phyloP scores from a whole-genome alignment of 352 stramenopile species.

The Globisporangium yorkense region DNA sequence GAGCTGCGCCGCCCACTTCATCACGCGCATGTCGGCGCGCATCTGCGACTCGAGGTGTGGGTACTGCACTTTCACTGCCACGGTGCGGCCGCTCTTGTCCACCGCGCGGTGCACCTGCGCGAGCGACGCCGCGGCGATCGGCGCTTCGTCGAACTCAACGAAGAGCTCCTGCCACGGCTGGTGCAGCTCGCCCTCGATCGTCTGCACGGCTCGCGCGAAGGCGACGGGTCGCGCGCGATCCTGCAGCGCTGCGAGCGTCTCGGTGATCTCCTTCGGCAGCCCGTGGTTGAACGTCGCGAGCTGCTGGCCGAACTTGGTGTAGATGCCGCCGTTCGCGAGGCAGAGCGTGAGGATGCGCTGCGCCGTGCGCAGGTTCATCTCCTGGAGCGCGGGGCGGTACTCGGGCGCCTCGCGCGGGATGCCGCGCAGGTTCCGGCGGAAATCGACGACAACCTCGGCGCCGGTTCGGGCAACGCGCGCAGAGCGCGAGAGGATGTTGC shows the following conservation, averaged over 20 bases:
- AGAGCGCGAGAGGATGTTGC: constrained; percentile 58
- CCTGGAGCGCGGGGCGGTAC: constrained; percentile 54
- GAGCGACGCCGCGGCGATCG: constrained; percentile 94
- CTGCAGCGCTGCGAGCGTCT: constrained; percentile 88
- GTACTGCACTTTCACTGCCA: constrained; percentile 98
- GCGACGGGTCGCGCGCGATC: constrained; percentile 84
- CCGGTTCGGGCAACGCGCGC: constrained; percentile 46
- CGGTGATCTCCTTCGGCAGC: constrained; percentile 92
- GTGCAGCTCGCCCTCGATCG: constrained; percentile 59
- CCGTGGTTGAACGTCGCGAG: constrained; percentile 96
- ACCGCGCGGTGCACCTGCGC: constrained; percentile 95
- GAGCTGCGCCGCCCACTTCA: constrained; percentile 45
- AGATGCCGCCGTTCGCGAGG: constrained; percentile 92
- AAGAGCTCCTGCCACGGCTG: constrained; percentile 85
- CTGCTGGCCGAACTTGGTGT: constrained; percentile 98
- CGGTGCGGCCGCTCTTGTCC: constrained; percentile 74
- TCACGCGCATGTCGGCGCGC: constrained; percentile 63
- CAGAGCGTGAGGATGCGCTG: constrained; percentile 88
- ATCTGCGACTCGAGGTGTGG: constrained; percentile 79
- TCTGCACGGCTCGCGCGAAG: constrained; percentile 39
- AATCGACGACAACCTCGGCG: constrained; percentile 46
- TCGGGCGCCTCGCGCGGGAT: constrained; percentile 31
- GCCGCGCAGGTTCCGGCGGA: constrained; percentile 39
- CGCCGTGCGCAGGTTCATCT: constrained; percentile 79
- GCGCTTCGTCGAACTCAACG: constrained; percentile 81